A percentile compares a stretch with the other conserved stretches of the same genome.
Evolutionary conservation across 192 early-diverging fungal species (phyloP).

Genomic region (Coemansia sp.): DNA sequence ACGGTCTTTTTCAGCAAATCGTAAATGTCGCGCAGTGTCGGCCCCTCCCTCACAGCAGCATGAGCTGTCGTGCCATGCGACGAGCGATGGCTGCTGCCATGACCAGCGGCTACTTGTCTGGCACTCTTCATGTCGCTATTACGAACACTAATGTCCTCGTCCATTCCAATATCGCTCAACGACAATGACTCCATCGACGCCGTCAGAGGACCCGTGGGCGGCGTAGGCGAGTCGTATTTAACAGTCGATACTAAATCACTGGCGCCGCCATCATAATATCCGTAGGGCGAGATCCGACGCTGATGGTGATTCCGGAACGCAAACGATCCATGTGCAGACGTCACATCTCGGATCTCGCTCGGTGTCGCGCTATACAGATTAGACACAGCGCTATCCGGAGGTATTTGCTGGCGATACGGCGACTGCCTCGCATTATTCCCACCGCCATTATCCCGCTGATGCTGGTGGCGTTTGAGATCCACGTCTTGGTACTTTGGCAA

Average conservation of each 20-base stretch:
- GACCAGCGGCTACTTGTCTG: neutral
- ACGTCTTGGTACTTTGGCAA: conserved; percentile 34
- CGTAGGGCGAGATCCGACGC: neutral
- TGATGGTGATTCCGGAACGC: neutral
- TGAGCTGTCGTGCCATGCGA: neutral
- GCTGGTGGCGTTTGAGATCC: conserved; percentile 14
- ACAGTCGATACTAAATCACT: conserved; percentile 18
- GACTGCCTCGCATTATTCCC: no score
- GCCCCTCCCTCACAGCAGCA: neutral
- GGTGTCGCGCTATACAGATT: neutral
- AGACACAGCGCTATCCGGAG: neutral
- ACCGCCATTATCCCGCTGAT: no score
- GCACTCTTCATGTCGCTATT: neutral
- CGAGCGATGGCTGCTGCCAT: neutral
- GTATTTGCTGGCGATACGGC: neutral
- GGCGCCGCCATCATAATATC: no score
- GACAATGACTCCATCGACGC: conserved; percentile 2
- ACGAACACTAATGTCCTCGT: no score
- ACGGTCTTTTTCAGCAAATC: conserved; percentile 33
- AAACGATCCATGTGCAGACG: neutral
- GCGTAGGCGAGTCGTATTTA: conserved; percentile 23
- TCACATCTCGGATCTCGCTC: neutral
- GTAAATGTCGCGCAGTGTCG: conserved; percentile 44
- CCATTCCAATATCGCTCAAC: conserved; percentile 6
- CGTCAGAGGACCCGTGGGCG: no score